Conservation (phyloP, 75 land plant species). For the Cryptomeria japonica region DNA sequence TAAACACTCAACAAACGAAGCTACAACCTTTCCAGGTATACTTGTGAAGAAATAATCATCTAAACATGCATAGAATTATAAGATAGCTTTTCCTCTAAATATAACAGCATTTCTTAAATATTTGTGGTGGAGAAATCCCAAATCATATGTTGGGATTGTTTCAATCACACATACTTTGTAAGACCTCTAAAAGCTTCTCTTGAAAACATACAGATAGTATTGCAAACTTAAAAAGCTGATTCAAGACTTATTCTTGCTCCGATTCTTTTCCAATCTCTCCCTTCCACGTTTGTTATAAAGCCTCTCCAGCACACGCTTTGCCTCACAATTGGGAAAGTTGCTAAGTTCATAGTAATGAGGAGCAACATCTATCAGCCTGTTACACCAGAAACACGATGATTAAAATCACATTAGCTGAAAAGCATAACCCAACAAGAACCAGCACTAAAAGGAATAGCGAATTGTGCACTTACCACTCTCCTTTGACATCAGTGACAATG, state of each 20-base stretch:
- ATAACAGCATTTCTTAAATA: background rate
- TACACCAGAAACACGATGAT: background rate
- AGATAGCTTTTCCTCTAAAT: background rate
- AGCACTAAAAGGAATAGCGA: background rate
- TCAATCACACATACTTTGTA: background rate
- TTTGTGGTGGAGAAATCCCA: background rate
- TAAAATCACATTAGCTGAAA: background rate
- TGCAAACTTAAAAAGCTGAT: background rate
- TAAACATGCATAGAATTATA: background rate
- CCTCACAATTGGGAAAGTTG: conserved; percentile 29
- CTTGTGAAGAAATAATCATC: background rate
- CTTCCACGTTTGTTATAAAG: conserved; percentile 39
- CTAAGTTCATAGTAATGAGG: conserved; percentile 26
- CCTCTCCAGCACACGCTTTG: conserved; percentile 28
- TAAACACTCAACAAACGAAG: background rate
- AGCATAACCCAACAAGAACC: background rate
- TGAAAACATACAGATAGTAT: background rate
- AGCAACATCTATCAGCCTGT: conserved; percentile 35
- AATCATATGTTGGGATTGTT: background rate
- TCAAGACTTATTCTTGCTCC: background rate
- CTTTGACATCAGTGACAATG: conserved; percentile 15
- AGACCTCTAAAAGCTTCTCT: background rate
- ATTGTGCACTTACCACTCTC: conserved; percentile 22
- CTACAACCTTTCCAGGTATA: background rate
- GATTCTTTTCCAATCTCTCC: conserved; percentile 20